phyloP scores from a whole-genome alignment of 2,329 filamentous ascomycete genomes.

The Aspergillus novofumigatus region DNA sequence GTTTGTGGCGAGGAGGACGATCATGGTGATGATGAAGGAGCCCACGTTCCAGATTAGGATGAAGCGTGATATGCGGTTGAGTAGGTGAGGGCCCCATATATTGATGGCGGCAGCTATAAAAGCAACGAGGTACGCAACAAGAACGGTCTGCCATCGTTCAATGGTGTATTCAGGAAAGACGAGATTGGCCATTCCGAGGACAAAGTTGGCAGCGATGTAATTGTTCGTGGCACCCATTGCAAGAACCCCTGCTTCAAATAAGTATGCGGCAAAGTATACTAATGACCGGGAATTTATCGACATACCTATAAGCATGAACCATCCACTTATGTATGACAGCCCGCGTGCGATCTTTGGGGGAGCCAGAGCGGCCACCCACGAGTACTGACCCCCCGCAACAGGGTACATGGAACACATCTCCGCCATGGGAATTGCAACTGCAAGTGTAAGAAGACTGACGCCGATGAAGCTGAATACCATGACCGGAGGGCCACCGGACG shows the following conservation, averaged over 20 bases:
- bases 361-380: conserved; percentile 55
- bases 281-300: background rate
- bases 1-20: conserved; percentile 52
- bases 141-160: conserved; percentile 53
- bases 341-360: conserved; percentile 44
- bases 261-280: background rate
- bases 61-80: conserved; percentile 50
- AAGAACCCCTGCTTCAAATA: conserved; percentile 37
- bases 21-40: conserved; percentile 50
- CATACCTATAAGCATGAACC: conserved; percentile 48
- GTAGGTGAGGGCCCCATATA: conserved; percentile 47
- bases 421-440: conserved; percentile 56
- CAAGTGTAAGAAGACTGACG: conserved; percentile 48
- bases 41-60: conserved; percentile 52
- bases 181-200: conserved; percentile 52
- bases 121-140: conserved; percentile 50
- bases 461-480: conserved; percentile 58
- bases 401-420: conserved; percentile 57
- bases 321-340: conserved; percentile 45
- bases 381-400: conserved; percentile 55
- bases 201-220: conserved; percentile 53
- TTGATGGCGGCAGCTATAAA: conserved; percentile 46
- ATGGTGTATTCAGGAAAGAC: conserved; percentile 50
- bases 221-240: conserved; percentile 54
- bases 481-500: conserved; percentile 54